Evolutionary conservation across 306 rosid genomes (phyloP), one percentile per base, ranked within the genome.

Genomic region (Prunus salicina): DNA sequence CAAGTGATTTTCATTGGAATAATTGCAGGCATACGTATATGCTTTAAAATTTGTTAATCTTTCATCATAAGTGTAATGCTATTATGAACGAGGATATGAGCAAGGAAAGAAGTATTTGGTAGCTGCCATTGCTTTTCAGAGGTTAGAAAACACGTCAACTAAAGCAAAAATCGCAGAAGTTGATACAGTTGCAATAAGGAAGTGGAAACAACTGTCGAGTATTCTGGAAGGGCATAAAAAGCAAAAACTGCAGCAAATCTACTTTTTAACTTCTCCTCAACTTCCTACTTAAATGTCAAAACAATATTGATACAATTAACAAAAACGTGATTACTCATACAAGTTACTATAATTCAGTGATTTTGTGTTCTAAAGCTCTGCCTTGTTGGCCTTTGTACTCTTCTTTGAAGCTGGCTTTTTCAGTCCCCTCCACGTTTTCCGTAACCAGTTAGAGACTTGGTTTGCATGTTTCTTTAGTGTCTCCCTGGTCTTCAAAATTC

Each of bases 401-500:
- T 89, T 91, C 76, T 82, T 85, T 63, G 91, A 79, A 45, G 74
- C 79, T 53, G 83, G 27, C 57, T 82, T 65, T 70, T 87, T 88
- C 70, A 83, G 80, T 73, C 77, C 83, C 73, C 63, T 84, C 99
- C 99, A 95, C 88, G 91, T 87, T 47, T 64, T 87, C 52, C 82
- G 75, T 24, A 86, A 13, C 53, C 64, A 86, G 81, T 78, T 87
- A 25, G 91, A 86, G 77, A 84, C 88, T 77, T 6, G 80, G 87
- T 81, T 71, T 75, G 91, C 97, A 60, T 95, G 99, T 71, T 76
- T 78, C 85, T 89, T 92, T 63, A 95, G 74, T 1, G 90, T 84
- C 56, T 49, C 77, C 67, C 84, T 82, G 12, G 93, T 76, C 73
- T 89, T 85, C 1, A 70, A 24, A 38, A 92, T 81, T 30, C 89